These are phyloP conservation scores for Cornus controversa DNA, from an alignment of 148 eudicot genomes.

Conservation along the genomic window DNA sequence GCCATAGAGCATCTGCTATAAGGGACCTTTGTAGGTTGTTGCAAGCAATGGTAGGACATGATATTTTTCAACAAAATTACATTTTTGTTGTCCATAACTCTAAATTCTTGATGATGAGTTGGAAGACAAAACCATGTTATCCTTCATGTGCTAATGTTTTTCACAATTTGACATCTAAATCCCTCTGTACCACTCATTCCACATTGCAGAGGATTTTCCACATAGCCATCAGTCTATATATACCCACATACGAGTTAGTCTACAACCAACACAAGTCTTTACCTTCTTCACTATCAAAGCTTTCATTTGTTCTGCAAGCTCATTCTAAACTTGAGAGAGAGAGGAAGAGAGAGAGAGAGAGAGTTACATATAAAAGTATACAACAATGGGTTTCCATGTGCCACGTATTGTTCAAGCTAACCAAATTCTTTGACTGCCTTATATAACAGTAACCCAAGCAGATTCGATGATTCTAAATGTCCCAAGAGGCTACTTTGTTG, in stretches of 20 bases:
- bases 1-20: neutral
- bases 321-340: no score
- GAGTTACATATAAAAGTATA: neutral
- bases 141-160: neutral
- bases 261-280: neutral
- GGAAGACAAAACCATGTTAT: neutral
- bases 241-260: neutral
- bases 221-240: neutral
- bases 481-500: constrained; percentile 32
- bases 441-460: constrained; percentile 2
- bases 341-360: no score
- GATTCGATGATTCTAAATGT: constrained; percentile 12
- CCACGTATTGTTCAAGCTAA: constrained; percentile 12
- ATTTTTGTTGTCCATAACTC: no score
- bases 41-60: constrained; percentile 9
- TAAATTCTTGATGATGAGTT: neutral
- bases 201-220: neutral
- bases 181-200: neutral
- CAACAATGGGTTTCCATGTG: neutral
- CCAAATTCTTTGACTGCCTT: constrained; percentile 9
- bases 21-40: neutral
- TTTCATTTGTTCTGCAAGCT: neutral
- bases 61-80: constrained; percentile 1
- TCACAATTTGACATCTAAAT: neutral
- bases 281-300: neutral